Conservation (phyloP, 2,329 filamentous ascomycete species). For the Chrysoporthe deuterocubensis region DNA sequence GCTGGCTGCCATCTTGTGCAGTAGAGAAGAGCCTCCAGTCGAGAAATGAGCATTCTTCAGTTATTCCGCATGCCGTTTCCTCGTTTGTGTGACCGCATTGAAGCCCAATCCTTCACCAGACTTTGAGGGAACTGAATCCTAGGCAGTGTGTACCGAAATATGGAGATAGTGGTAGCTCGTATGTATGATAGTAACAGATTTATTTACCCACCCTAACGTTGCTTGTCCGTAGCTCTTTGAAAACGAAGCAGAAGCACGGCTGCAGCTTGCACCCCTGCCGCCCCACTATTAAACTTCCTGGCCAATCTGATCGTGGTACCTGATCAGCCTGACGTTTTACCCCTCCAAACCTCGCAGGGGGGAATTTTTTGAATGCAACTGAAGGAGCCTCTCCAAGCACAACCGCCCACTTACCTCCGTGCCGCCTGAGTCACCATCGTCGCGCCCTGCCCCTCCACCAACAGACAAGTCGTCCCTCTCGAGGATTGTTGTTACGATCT, state of each 20-base stretch:
- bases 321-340: constrained; percentile 13
- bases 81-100: neutral
- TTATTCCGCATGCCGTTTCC: neutral
- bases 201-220: neutral
- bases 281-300: constrained; percentile 4
- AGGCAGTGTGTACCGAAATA: neutral
- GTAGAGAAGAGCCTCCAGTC: constrained; percentile 10
- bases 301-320: constrained; percentile 7
- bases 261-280: constrained; percentile 6
- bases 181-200: neutral
- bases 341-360: constrained; percentile 11
- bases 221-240: neutral
- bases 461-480: neutral
- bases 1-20: constrained; percentile 9
- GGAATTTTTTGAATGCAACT: constrained; percentile 10
- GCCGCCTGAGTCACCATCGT: constrained; percentile 4
- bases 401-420: constrained; percentile 4
- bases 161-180: neutral
- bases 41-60: constrained; percentile 17
- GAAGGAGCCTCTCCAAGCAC: neutral
- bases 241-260: neutral
- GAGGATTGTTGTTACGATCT: neutral
- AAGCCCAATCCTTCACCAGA: neutral
- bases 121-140: neutral
- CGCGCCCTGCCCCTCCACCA: neutral